phyloP scores from a whole-genome alignment of 805 yeast genomes.

The Tetrapisispora fleetii region DNA sequence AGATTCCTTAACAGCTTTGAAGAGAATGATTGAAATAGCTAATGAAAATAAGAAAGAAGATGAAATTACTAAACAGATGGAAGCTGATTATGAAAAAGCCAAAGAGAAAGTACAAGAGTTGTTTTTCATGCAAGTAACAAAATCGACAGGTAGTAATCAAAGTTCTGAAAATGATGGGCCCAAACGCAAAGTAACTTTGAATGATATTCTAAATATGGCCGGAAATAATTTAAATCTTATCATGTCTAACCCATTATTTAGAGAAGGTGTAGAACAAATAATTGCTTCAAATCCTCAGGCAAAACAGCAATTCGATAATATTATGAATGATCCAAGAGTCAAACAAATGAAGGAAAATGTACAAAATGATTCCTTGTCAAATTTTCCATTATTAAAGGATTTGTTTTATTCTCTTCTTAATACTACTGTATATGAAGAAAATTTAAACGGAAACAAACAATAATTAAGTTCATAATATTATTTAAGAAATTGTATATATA shows the following conservation, averaged over 20 bases:
- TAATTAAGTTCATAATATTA: background rate
- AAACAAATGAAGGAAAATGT: constrained; percentile 1
- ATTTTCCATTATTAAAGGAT: constrained; percentile 1
- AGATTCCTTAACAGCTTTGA: constrained; percentile 81
- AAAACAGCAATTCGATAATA: constrained; percentile 67
- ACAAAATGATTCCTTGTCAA: background rate
- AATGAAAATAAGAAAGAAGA: constrained; percentile 47
- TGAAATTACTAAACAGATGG: constrained; percentile 63
- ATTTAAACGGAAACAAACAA: background rate
- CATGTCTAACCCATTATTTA: constrained; percentile 77
- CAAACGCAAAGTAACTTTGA: constrained; percentile 34
- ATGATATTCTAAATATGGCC: constrained; percentile 56
- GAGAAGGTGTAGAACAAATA: constrained; percentile 54
- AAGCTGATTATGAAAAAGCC: constrained; percentile 83
- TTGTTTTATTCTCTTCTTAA: constrained; percentile 1
- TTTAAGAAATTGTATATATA: no score
- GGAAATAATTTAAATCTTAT: constrained; percentile 55
- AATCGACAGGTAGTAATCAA: background rate
- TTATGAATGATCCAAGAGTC: constrained; percentile 39
- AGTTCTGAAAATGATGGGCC: background rate
- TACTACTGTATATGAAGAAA: constrained; percentile 1
- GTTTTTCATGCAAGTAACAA: background rate
- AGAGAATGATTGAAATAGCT: constrained; percentile 73
- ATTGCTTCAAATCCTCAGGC: constrained; percentile 63
- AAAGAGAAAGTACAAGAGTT: constrained; percentile 28